Evolutionary conservation across 441 rosid genomes (phyloP).

Genomic region (Gossypium schwendimanii): DNA sequence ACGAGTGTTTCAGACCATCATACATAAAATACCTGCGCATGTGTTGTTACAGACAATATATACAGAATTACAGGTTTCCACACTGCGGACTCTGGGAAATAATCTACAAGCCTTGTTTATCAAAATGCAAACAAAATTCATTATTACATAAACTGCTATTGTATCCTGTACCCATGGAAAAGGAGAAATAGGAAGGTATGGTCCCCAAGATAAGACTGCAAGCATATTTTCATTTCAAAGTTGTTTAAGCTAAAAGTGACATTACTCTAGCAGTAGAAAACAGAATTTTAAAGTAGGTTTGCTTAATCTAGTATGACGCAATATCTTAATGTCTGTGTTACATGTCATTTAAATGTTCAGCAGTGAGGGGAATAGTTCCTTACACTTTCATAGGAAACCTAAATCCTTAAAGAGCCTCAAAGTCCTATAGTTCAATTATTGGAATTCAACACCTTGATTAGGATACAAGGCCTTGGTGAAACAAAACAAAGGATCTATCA

Average conservation of each 20-base stretch:
- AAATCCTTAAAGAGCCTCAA: constrained; percentile 1
- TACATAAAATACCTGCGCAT: constrained; percentile 91
- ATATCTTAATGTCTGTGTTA: not conserved
- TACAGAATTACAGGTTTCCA: constrained; percentile 5
- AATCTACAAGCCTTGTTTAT: not conserved
- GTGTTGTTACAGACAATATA: not conserved
- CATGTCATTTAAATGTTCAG: not conserved
- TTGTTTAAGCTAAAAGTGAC: not conserved
- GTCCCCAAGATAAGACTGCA: constrained; percentile 1
- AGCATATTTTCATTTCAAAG: not conserved
- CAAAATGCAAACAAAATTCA: not conserved
- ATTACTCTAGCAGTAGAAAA: not conserved
- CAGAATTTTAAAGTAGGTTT: not conserved
- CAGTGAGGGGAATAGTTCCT: not conserved
- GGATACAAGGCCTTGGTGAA: not conserved
- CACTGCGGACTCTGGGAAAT: not conserved
- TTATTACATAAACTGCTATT: not conserved
- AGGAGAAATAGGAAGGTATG: not conserved
- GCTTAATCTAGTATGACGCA: not conserved
- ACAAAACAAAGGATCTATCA: not conserved
- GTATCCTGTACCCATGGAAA: not conserved
- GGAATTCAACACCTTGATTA: not conserved
- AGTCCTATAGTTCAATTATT: not conserved
- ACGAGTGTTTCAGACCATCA: constrained; percentile 77
- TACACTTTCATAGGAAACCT: not conserved